Conservation (phyloP, 306 rosid species). For the Dryas drummondii region DNA sequence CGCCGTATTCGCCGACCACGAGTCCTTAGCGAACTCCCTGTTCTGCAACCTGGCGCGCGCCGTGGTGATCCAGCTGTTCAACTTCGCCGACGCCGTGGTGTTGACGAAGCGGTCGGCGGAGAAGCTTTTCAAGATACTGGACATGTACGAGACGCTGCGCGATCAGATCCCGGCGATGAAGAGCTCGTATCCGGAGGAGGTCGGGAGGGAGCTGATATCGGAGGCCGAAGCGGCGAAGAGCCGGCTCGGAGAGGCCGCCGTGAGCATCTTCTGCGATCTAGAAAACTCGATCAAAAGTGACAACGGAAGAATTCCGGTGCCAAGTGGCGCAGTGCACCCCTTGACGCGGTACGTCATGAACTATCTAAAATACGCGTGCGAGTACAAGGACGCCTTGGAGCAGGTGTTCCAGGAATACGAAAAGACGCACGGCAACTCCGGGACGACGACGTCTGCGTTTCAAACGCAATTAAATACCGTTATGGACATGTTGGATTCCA, state of each 20-base stretch:
- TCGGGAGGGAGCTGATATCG: slow-evolving; percentile 34
- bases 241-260: slow-evolving; percentile 40
- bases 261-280: slow-evolving; percentile 55
- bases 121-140: slow-evolving; percentile 70
- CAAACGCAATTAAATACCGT: slow-evolving; percentile 38
- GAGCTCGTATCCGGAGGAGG: slow-evolving; percentile 21
- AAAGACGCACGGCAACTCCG: not conserved
- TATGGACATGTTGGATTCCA: slow-evolving; percentile 64
- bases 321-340: slow-evolving; percentile 79
- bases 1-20: slow-evolving; percentile 43
- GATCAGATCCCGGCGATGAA: slow-evolving; percentile 35
- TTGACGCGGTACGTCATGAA: slow-evolving; percentile 81
- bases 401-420: slow-evolving; percentile 45
- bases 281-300: slow-evolving; percentile 64
- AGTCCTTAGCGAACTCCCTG: slow-evolving; percentile 29
- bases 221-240: slow-evolving; percentile 39
- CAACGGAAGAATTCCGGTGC: slow-evolving; percentile 57
- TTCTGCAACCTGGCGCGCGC: slow-evolving; percentile 43
- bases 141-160: slow-evolving; percentile 69
- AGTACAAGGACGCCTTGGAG: slow-evolving; percentile 64
- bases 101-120: slow-evolving; percentile 57
- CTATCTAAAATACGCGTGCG: slow-evolving; percentile 72
- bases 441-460: slow-evolving; percentile 46
- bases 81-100: slow-evolving; percentile 56
- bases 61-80: slow-evolving; percentile 47